These are phyloP conservation scores for Senna tora DNA, from an alignment of 306 rosid genomes.

Conservation along the genomic window DNA sequence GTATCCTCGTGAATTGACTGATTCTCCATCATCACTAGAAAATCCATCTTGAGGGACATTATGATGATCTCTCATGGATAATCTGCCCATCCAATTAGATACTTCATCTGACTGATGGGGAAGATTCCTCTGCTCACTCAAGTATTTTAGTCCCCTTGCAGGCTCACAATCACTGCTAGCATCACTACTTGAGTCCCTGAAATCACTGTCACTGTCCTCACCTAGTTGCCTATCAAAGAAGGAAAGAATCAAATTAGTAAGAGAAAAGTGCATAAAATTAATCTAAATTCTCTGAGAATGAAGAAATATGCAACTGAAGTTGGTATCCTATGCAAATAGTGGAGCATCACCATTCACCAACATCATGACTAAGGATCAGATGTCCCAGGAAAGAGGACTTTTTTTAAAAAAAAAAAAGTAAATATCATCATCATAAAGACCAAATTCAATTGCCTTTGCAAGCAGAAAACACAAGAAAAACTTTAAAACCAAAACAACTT, in stretches of 20 bases:
- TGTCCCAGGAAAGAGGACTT: too few species aligned
- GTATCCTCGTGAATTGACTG: conserved; percentile 60
- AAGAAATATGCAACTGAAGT: background rate
- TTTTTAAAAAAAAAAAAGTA: too few species aligned
- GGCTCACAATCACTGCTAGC: conserved; percentile 82
- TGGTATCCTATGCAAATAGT: background rate
- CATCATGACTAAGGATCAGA: background rate
- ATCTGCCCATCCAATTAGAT: conserved; percentile 53
- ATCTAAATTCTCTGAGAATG: background rate
- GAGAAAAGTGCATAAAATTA: background rate
- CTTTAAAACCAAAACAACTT: background rate
- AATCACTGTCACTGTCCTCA: conserved; percentile 88
- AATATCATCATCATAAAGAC: too few species aligned
- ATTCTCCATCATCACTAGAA: conserved; percentile 88
- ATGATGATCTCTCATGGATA: conserved; percentile 64
- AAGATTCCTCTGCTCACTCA: conserved; percentile 52
- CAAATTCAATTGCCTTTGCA: background rate
- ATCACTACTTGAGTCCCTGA: conserved; percentile 88
- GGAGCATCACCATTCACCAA: conserved; percentile 2
- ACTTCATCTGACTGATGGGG: conserved; percentile 50
- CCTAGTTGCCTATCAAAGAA: conserved; percentile 63
- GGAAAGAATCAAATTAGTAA: conserved; percentile 18
- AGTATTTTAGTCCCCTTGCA: conserved; percentile 49
- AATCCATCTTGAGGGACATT: conserved; percentile 61
- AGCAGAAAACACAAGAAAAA: background rate